These are phyloP conservation scores for Hanseniaspora lindneri DNA, from an alignment of 805 yeast species.

Conservation along the genomic window DNA sequence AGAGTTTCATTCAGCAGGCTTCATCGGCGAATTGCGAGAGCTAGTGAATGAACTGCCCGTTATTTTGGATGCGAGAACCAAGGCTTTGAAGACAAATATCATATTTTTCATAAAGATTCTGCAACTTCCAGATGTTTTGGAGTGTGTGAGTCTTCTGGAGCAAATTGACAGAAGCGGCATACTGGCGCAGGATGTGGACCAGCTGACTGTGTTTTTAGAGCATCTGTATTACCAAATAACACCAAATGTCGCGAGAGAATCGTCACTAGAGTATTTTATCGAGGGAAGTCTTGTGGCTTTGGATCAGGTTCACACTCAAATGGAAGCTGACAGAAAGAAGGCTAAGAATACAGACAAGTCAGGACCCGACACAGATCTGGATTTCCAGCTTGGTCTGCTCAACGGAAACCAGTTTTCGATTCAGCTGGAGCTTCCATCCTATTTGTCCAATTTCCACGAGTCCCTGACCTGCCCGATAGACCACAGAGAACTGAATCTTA, in stretches of 20 bases:
- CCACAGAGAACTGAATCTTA: slow-evolving; percentile 1
- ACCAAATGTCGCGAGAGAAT: not conserved
- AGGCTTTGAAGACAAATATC: not conserved
- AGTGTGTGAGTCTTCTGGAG: not conserved
- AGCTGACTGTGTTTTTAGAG: not conserved
- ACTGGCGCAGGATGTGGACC: not conserved
- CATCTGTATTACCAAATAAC: not conserved
- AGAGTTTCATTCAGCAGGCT: not conserved
- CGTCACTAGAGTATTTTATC: slow-evolving; percentile 1
- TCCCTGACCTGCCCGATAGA: not conserved
- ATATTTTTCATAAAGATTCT: slow-evolving; percentile 5
- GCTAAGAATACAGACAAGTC: not conserved
- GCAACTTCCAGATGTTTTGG: not conserved
- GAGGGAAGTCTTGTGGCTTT: not conserved
- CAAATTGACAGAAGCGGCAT: not conserved
- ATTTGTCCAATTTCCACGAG: slow-evolving; percentile 3
- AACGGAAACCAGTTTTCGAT: not conserved
- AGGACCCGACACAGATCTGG: not conserved
- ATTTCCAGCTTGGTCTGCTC: not conserved
- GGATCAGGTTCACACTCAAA: not conserved
- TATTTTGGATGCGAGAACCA: not conserved
- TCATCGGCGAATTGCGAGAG: not conserved
- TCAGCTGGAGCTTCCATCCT: not conserved
- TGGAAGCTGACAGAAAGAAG: not conserved
- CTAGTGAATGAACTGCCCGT: not conserved